Base-by-base conservation (phyloP, 2,329 filamentous ascomycete genomes). In the Hypocreales sp. region DNA sequence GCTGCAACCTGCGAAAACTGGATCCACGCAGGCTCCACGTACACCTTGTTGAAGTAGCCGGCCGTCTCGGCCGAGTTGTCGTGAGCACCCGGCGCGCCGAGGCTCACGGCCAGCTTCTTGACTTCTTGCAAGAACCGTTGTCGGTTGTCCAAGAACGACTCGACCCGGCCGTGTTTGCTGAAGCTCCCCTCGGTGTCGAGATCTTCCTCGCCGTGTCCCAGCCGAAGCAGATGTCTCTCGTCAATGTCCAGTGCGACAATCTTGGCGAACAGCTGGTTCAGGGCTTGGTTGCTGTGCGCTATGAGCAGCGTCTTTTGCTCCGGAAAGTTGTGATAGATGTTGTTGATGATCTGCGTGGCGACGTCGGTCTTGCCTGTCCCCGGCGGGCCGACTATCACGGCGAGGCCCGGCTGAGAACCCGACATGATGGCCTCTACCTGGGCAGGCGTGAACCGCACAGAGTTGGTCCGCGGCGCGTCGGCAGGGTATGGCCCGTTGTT, bases 291-390 rank as follows among this genome's bases (percentile, higher is more conserved):
- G 53, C 87, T 95, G 51, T 98, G 90, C 5, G 90, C 90, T 36
- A 98, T 73, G 22, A 98, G 70, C 12, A 98, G 60, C 1, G 90
- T 98, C 40, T 83, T 79, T 51, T 98, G 84, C 36, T 77, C 65
- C 7, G 90, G 86, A 48, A 94, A 98, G 54, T 95, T 93, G 60
- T 95, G 87, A 47, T 98, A 98, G 40, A 98, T 79, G 50, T 95
- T 94, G 59, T 82, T 94, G 56, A 98, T 98, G 48, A 95, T 92
- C 51, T 98, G 90, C 5, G 87, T 94, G 25, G 84, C 86, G 28
- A 98, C 90, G 53, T 98, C 90, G n/a, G 90, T 98, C 60, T 98
- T 98, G 35, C 92, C 90, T 6, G 90, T 98, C 29, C 90, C 90
- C 7, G 90, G 90, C 29, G 90, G 90, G 1, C 90, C 90, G 35